phyloP scores from a whole-genome alignment of 768 basidiomycete species.

The Leucocoprinus birnbaumii region DNA sequence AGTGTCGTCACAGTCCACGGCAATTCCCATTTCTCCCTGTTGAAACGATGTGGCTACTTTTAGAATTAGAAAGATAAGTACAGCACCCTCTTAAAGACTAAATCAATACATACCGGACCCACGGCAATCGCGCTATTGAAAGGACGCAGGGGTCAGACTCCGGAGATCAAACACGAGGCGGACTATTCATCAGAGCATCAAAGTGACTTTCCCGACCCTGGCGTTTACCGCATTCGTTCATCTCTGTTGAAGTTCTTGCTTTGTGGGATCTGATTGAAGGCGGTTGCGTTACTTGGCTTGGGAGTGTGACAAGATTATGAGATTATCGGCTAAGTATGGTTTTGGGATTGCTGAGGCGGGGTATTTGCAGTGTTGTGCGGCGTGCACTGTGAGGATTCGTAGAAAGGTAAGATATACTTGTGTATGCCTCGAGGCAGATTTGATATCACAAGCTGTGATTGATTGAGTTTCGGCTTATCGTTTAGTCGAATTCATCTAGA shows the following conservation, averaged over 20 bases:
- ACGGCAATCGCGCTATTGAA: too few relatives aligned
- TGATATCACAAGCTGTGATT: not conserved
- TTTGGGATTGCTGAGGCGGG: not conserved
- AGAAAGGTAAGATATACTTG: not conserved
- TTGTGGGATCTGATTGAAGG: too few relatives aligned
- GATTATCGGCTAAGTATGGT: too few relatives aligned
- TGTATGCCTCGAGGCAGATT: constrained; percentile 11
- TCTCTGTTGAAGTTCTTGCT: not conserved
- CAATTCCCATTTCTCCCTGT: too few relatives aligned
- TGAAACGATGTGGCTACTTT: too few relatives aligned
- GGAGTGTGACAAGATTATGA: too few relatives aligned
- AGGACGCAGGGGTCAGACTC: not conserved
- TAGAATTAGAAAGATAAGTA: too few relatives aligned
- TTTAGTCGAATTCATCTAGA: too few relatives aligned
- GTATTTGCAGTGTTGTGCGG: not conserved
- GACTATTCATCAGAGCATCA: too few relatives aligned
- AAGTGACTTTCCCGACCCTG: not conserved
- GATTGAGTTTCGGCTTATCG: not conserved
- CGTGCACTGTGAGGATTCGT: not conserved
- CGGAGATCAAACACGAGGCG: constrained; percentile 9
- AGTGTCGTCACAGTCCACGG: constrained; percentile 1
- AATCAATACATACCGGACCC: too few relatives aligned
- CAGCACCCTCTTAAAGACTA: too few relatives aligned
- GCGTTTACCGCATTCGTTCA: not conserved
- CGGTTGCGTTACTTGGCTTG: too few relatives aligned